These are phyloP conservation scores for Paraphoma chrysanthemicola DNA, from an alignment of 2,329 filamentous ascomycete genomes.

Conservation along the genomic window DNA sequence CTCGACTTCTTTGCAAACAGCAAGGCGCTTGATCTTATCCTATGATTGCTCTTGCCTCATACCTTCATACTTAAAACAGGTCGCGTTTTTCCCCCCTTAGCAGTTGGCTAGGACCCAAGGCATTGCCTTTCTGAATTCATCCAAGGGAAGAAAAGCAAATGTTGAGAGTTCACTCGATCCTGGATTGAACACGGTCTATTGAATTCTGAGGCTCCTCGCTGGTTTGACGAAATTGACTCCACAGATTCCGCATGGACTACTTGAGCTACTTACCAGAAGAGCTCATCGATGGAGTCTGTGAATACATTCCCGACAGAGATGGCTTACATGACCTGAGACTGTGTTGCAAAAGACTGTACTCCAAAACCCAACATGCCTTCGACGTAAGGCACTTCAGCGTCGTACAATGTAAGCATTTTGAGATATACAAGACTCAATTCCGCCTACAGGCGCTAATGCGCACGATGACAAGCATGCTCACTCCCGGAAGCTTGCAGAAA, in stretches of 20 bases:
- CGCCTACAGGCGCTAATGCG: not conserved
- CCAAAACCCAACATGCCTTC: not conserved
- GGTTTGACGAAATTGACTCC: not conserved
- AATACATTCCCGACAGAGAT: not conserved
- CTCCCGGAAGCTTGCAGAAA: not conserved
- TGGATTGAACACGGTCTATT: too few species aligned
- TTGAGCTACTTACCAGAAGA: not conserved
- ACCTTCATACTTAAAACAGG: too few species aligned
- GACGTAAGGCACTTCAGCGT: not conserved
- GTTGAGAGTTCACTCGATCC: too few species aligned
- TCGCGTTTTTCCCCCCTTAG: too few species aligned
- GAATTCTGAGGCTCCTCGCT: too few species aligned
- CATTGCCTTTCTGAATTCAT: too few species aligned
- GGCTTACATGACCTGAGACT: not conserved
- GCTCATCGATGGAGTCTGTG: not conserved
- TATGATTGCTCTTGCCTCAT: too few species aligned
- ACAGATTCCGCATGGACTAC: not conserved
- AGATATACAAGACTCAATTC: not conserved
- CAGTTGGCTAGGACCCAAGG: too few species aligned
- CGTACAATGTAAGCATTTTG: not conserved
- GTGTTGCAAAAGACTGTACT: not conserved
- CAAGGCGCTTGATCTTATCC: too few species aligned
- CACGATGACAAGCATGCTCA: not conserved
- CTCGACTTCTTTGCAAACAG: too few species aligned
- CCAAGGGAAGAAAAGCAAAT: too few species aligned